These are phyloP conservation scores for Phylloporus arenicola DNA, from an alignment of 768 basidiomycete species.

Conservation along the genomic window DNA sequence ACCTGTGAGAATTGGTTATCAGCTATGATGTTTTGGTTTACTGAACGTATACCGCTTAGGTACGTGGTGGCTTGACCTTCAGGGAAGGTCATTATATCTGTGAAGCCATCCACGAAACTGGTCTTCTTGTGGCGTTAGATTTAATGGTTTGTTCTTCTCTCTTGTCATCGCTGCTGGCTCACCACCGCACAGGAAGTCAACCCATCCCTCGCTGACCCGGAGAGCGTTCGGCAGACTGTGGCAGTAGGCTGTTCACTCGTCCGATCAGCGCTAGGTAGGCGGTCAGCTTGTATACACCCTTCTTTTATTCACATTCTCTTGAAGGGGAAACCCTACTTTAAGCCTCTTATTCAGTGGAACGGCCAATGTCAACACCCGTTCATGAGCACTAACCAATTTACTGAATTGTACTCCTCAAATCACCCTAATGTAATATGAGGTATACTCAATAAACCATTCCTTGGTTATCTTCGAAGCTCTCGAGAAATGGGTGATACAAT, in stretches of 20 bases:
- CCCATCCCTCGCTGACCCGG: conserved; percentile 77
- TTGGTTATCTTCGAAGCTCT: background rate
- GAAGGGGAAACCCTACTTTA: conserved; percentile 33
- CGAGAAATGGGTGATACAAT: background rate
- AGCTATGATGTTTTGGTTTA: background rate
- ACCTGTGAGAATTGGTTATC: conserved; percentile 44
- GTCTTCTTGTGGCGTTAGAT: conserved; percentile 85
- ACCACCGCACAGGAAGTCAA: conserved; percentile 75
- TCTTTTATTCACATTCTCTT: conserved; percentile 5
- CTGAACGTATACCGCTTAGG: conserved; percentile 35
- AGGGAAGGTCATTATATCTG: conserved; percentile 98
- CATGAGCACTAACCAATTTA: too few species aligned
- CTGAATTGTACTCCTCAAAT: background rate
- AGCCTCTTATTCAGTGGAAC: background rate
- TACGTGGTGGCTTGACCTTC: conserved; percentile 93
- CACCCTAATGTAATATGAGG: conserved; percentile 1
- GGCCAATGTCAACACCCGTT: too few species aligned
- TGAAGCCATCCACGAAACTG: conserved; percentile 89
- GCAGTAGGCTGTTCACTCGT: conserved; percentile 85
- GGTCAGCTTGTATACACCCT: background rate
- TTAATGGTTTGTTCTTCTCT: conserved; percentile 64
- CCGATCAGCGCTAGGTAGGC: conserved; percentile 73
- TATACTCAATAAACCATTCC: conserved; percentile 1
- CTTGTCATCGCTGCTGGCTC: conserved; percentile 1
- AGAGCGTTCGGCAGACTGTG: conserved; percentile 80